phyloP scores from a whole-genome alignment of 1,284 basidiomycete species.

The Rhodofomes roseus region DNA sequence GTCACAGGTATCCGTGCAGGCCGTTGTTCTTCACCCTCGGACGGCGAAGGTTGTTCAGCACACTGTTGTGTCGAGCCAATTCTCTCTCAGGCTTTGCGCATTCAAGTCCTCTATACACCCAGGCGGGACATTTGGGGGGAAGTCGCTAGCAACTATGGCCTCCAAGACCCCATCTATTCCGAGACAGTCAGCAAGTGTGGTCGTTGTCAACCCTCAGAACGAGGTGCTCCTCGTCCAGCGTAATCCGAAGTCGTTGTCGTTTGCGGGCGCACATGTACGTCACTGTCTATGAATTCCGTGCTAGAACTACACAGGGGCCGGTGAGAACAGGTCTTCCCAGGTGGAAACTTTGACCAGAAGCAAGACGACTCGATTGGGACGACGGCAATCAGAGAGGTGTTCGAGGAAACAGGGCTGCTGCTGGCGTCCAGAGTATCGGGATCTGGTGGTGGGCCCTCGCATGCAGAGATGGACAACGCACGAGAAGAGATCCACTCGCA shows the following conservation, averaged over 20 bases:
- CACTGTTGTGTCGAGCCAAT: background rate
- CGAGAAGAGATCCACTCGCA: constrained; percentile 55
- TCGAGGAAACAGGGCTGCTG: constrained; percentile 68
- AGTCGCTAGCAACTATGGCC: background rate
- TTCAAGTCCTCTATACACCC: background rate
- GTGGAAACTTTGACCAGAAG: constrained; percentile 58
- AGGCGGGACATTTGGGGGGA: background rate
- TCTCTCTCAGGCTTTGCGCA: no score
- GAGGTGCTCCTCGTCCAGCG: constrained; percentile 67
- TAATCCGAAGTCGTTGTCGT: constrained; percentile 57
- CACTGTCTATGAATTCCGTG: background rate
- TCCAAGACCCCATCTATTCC: constrained; percentile 7
- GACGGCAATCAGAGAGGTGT: constrained; percentile 70
- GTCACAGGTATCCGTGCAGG: no score
- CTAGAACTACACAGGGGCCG: background rate
- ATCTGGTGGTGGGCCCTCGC: constrained; percentile 23
- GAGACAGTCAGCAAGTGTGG: constrained; percentile 58
- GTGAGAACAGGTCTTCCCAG: constrained; percentile 60
- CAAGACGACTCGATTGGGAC: constrained; percentile 54
- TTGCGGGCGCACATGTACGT: constrained; percentile 62
- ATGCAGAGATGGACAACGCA: constrained; percentile 44
- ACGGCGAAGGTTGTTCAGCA: background rate
- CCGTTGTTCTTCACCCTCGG: no score
- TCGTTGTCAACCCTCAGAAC: constrained; percentile 60
- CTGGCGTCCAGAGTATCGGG: constrained; percentile 41